phyloP scores from a whole-genome alignment of 768 basidiomycete species.

The Xerocomus brunneocitrinus region DNA sequence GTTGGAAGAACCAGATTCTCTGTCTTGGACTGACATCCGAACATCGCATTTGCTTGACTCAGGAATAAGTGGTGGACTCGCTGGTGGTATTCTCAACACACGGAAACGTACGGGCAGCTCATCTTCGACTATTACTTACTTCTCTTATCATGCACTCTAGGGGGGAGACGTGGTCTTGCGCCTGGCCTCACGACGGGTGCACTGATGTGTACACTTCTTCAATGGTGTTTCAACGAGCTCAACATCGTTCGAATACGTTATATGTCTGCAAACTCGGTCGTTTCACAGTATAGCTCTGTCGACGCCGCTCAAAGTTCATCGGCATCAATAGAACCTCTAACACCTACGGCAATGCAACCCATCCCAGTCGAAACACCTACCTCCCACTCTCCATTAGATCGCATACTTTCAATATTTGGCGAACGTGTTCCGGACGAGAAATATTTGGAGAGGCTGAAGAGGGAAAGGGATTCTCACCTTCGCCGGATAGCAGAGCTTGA shows the following conservation, averaged over 20 bases:
- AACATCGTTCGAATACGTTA: constrained; percentile 56
- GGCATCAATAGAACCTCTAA: background rate
- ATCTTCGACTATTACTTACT: background rate
- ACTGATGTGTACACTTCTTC: constrained; percentile 55
- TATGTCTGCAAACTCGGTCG: constrained; percentile 33
- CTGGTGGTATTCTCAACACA: constrained; percentile 57
- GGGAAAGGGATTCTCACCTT: constrained; percentile 50
- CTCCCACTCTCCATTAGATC: constrained; percentile 30
- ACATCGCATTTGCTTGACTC: constrained; percentile 63
- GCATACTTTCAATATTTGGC: constrained; percentile 31
- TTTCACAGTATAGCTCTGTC: background rate
- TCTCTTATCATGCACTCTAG: constrained; percentile 35
- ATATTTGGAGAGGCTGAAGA: constrained; percentile 57
- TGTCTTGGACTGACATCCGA: constrained; percentile 53
- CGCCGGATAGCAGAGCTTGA: constrained; percentile 53
- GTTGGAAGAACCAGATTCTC: constrained; percentile 2
- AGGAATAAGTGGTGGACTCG: constrained; percentile 63
- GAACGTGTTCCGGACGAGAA: constrained; percentile 65
- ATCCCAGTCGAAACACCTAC: background rate
- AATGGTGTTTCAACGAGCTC: constrained; percentile 69
- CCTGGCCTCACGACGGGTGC: constrained; percentile 60
- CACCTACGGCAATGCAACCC: constrained; percentile 15
- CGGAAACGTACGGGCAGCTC: constrained; percentile 47
- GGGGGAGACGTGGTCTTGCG: constrained; percentile 52
- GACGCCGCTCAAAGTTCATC: background rate